These are phyloP conservation scores for Mycosarcoma maydis DNA, from an alignment of 1,284 basidiomycete species.

Conservation along the genomic window DNA sequence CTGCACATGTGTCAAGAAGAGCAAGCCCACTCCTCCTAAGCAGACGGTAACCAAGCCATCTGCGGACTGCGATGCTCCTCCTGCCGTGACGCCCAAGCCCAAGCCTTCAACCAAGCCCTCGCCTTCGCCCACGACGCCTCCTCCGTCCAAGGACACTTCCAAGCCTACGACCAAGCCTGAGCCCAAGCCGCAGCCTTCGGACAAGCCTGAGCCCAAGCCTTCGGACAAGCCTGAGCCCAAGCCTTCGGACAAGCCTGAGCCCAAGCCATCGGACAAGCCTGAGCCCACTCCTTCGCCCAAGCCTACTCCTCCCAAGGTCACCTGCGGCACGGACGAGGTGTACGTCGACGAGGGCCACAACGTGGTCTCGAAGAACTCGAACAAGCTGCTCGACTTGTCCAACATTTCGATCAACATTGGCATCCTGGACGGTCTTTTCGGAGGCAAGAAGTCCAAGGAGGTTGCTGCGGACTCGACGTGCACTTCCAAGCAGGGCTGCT, in stretches of 20 bases:
- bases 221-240: too few species aligned
- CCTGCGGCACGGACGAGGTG: conserved; percentile 23
- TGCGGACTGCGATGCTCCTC: conserved; percentile 6
- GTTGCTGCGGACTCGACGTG: conserved; percentile 31
- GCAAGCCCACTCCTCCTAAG: conserved; percentile 28
- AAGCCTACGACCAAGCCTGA: not conserved
- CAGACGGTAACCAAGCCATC: conserved; percentile 9
- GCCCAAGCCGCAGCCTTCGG: too few species aligned
- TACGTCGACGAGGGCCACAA: conserved; percentile 51
- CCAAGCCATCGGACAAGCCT: too few species aligned
- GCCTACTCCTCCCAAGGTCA: conserved; percentile 11
- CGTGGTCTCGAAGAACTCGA: conserved; percentile 36
- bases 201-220: too few species aligned
- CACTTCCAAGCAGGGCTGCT: conserved; percentile 31
- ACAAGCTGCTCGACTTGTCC: conserved; percentile 41
- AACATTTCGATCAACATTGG: conserved; percentile 32
- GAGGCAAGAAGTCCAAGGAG: conserved; percentile 16
- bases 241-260: too few species aligned
- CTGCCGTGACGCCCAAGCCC: conserved; percentile 1
- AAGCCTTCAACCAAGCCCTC: conserved; percentile 7
- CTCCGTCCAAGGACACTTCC: not conserved
- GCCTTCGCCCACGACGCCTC: not conserved
- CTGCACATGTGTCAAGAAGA: conserved; percentile 50
- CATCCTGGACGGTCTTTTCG: conserved; percentile 23
- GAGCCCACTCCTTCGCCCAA: not conserved